Percentiles rank a stretch among this genome's conserved stretches.
Conservation (phyloP, 306 rosid genomes). For the Trifolium dubium region DNA sequence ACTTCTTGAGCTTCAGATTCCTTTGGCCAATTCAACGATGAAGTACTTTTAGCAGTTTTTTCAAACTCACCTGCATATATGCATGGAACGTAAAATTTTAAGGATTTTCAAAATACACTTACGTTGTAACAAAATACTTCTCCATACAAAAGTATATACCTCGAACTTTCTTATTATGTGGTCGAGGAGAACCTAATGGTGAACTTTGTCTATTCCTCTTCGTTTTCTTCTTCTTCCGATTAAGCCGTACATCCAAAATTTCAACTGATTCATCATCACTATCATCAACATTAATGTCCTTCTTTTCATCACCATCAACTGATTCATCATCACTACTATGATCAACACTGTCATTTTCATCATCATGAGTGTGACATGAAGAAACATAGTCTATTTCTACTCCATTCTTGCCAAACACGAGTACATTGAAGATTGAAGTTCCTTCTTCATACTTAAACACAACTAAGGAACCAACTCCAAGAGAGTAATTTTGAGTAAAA, state of each 20-base stretch:
- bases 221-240: too few species aligned
- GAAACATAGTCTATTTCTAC: not conserved
- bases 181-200: too few species aligned
- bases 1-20: not conserved
- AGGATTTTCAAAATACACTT: too few species aligned
- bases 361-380: not conserved
- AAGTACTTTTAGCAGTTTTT: not conserved
- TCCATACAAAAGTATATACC: too few species aligned
- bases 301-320: not conserved
- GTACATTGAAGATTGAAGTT: not conserved
- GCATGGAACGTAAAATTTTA: not conserved
- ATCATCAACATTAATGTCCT: not conserved
- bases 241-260: too few species aligned
- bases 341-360: not conserved
- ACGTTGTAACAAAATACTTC: too few species aligned
- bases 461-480: not conserved
- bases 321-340: conserved; percentile 1
- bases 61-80: not conserved
- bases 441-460: conserved; percentile 8
- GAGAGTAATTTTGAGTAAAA: conserved; percentile 20
- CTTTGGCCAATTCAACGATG: conserved; percentile 27
- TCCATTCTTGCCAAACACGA: not conserved
- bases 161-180: too few species aligned
- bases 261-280: not conserved
- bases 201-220: too few species aligned